These are phyloP conservation scores for Calonectria montana DNA, from an alignment of 2,329 filamentous ascomycete genomes.

Conservation along the genomic window DNA sequence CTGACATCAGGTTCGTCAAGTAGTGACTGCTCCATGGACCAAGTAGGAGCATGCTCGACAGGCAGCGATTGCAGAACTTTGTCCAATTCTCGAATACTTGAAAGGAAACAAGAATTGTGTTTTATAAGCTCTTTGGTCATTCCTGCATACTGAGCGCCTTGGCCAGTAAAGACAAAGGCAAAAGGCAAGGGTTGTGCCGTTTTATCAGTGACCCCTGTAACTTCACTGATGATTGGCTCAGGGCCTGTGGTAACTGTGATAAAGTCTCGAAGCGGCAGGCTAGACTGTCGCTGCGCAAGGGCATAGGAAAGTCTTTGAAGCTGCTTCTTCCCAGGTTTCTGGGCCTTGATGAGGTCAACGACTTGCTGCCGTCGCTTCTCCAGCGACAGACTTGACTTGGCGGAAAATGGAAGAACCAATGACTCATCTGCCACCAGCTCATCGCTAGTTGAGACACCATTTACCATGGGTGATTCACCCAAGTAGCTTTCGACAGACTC, in stretches of 20 bases:
- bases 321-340: not conserved
- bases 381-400: not conserved
- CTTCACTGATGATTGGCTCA: too few species aligned
- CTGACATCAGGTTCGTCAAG: constrained; percentile 29
- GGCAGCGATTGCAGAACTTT: not conserved
- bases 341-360: not conserved
- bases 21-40: constrained; percentile 14
- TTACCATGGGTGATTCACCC: not conserved
- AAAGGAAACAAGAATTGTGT: not conserved
- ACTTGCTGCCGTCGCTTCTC: not conserved
- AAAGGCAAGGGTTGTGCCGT: not conserved
- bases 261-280: not conserved
- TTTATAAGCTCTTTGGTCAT: not conserved
- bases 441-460: not conserved
- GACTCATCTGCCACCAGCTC: not conserved
- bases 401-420: not conserved
- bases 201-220: not conserved
- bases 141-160: not conserved
- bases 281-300: not conserved
- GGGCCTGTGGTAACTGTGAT: not conserved
- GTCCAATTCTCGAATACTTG: not conserved
- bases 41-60: not conserved
- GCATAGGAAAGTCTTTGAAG: not conserved
- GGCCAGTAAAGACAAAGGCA: not conserved
- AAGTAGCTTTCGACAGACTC: not conserved